These are phyloP conservation scores for Boletellus ananas DNA, from an alignment of 768 basidiomycete genomes.

Conservation along the genomic window DNA sequence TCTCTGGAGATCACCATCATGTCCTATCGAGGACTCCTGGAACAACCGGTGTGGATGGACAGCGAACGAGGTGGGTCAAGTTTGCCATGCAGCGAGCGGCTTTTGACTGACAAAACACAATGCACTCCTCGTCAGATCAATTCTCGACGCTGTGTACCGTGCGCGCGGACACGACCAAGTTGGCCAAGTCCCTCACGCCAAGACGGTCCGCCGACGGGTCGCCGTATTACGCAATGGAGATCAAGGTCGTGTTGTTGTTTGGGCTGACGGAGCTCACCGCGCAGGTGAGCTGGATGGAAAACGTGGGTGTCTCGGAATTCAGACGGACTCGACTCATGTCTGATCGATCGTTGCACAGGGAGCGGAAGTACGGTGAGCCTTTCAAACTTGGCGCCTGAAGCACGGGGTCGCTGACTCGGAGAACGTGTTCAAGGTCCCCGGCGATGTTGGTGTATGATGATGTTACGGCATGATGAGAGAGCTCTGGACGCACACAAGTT, in stretches of 20 bases:
- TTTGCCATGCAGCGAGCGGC: too few relatives aligned
- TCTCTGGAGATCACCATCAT: constrained; percentile 23
- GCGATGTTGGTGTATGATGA: constrained; percentile 32
- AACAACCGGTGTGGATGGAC: constrained; percentile 33
- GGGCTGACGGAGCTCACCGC: constrained; percentile 53
- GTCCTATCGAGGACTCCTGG: constrained; percentile 29
- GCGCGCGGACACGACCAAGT: constrained; percentile 30
- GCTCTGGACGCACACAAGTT: neutral
- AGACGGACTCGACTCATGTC: neutral
- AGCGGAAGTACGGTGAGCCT: constrained; percentile 34
- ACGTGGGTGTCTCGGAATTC: constrained; percentile 31
- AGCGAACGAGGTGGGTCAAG: constrained; percentile 27
- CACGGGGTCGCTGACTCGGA: neutral
- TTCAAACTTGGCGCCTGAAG: neutral
- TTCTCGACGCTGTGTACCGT: constrained; percentile 36
- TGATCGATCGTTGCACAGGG: constrained; percentile 19
- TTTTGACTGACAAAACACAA: too few relatives aligned
- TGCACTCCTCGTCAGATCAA: constrained; percentile 18
- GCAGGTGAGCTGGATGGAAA: constrained; percentile 48
- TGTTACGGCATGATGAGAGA: neutral
- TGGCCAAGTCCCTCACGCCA: constrained; percentile 24
- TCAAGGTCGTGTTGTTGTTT: constrained; percentile 43
- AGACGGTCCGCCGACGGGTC: constrained; percentile 21
- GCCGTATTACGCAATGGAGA: constrained; percentile 26
- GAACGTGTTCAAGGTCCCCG: constrained; percentile 18